Evolutionary conservation across 768 basidiomycete genomes (phyloP).

Genomic region (Boletus coccyginus): DNA sequence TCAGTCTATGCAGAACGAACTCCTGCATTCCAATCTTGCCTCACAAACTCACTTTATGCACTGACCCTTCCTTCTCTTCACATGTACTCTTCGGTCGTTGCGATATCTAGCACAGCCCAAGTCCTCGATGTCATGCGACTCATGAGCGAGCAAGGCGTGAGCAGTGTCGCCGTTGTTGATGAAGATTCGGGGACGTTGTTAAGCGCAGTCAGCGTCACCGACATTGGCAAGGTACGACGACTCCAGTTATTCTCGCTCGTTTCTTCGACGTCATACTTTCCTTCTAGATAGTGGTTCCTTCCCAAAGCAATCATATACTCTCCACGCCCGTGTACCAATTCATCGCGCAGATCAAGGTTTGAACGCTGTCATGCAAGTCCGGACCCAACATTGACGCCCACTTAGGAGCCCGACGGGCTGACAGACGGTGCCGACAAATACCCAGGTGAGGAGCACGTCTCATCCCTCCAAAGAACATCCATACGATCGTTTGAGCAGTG

Average conservation of each 20-base stretch:
- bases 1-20: conserved; percentile 48
- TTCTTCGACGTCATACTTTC: not conserved
- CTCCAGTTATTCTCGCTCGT: not conserved
- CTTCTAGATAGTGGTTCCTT: conserved; percentile 71
- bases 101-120: conserved; percentile 54
- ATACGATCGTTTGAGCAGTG: conserved; percentile 39
- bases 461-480: not conserved
- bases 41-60: conserved; percentile 54
- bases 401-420: conserved; percentile 66
- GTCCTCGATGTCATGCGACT: conserved; percentile 81
- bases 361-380: conserved; percentile 1
- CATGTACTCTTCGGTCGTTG: conserved; percentile 60
- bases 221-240: conserved; percentile 63
- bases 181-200: conserved; percentile 59
- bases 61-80: conserved; percentile 65
- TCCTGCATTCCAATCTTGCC: conserved; percentile 30
- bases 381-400: conserved; percentile 1
- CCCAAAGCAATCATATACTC: conserved; percentile 76
- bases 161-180: conserved; percentile 75
- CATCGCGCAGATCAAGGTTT: conserved; percentile 68
- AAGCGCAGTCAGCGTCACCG: conserved; percentile 80
- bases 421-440: conserved; percentile 78
- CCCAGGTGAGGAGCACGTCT: conserved; percentile 48
- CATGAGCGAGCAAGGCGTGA: conserved; percentile 85
- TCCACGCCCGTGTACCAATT: conserved; percentile 67